Base-by-base conservation (phyloP, 495 filamentous ascomycete genomes). In the Penicillium desertorum region DNA sequence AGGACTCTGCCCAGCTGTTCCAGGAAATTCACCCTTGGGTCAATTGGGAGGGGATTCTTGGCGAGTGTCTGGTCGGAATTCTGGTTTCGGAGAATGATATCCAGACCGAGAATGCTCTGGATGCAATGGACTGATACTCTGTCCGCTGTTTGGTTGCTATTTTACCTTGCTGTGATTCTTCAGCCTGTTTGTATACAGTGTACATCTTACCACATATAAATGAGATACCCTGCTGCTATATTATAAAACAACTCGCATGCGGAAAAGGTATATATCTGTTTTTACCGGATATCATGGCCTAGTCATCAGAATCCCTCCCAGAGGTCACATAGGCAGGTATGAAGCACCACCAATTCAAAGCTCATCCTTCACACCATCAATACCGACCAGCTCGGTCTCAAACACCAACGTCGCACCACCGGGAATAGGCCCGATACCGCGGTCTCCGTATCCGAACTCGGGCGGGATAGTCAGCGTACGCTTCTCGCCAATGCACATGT, bases 401-500 rank as follows among this genome's bases (percentile, higher is more conserved):
- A 98, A 98, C 27, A 98, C 83, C 70, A 96, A 70, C 43, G 89
- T 93, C 63, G 86, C 81, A 23, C 86, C 87, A 2, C 79, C 86
- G 17, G 91, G 90, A 62, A 96, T 96, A 25, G 87, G 85, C 4
- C 91, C 91, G 66, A 90, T 79, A 39, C 70, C 80, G 44, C 85
- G 79, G 60, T 88, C 76, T 19, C 94, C 94, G 69, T 98, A 98
- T 37, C 85, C 94, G 59, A 86, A 80, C 67, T 86, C 83, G 30
- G 92, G 89, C n/a, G 90, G 91, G 51, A 98, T 93, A 20, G 88
- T 96, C 72, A 98, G 75, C 30, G 83, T 93, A 62, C 91, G 83
- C 83, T 92, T 94, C 80, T 98, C 94, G 36, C 94, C 95, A 62
- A 96, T 87, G 72, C 94, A 98, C 94, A 98, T 98, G 63, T 91